Percentiles rank a stretch among this genome's conserved stretches.
phyloP scores from a whole-genome alignment of 1,139 yeast species.

The Suhomyces choctaworum region DNA sequence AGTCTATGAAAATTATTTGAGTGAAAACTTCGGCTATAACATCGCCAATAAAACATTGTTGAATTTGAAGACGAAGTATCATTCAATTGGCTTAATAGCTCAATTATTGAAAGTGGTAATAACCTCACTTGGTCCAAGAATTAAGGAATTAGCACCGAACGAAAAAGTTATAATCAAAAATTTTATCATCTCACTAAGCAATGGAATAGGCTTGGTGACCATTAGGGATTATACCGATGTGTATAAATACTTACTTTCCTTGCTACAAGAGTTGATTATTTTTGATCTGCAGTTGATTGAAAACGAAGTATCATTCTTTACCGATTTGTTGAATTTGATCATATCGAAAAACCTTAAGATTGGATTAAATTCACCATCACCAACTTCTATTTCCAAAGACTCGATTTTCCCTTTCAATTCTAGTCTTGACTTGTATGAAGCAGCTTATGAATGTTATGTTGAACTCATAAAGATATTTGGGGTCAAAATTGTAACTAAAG shows the following conservation, averaged over 20 bases:
- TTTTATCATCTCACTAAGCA: slow-evolving; percentile 31
- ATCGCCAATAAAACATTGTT: slow-evolving; percentile 24
- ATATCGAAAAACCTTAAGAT: slow-evolving; percentile 41
- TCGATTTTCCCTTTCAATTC: slow-evolving; percentile 44
- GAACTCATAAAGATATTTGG: slow-evolving; percentile 45
- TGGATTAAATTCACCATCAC: slow-evolving; percentile 35
- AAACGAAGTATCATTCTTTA: slow-evolving; percentile 33
- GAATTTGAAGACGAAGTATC: slow-evolving; percentile 33
- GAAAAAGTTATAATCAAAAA: slow-evolving; percentile 29
- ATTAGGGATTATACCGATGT: slow-evolving; percentile 31
- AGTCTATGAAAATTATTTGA: slow-evolving; percentile 49
- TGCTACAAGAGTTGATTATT: slow-evolving; percentile 43
- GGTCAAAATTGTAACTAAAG: slow-evolving; percentile 32
- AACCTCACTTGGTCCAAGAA: slow-evolving; percentile 43
- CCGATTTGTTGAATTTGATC: slow-evolving; percentile 32
- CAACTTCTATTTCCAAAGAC: slow-evolving; percentile 38
- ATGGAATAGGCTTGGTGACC: slow-evolving; percentile 36
- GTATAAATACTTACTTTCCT: slow-evolving; percentile 27
- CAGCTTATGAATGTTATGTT: slow-evolving; percentile 42
- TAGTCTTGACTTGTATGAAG: slow-evolving; percentile 35
- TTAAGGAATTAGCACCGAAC: slow-evolving; percentile 25
- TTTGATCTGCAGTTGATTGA: slow-evolving; percentile 40
- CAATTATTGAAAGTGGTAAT: slow-evolving; percentile 32
- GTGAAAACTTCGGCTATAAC: slow-evolving; percentile 49
- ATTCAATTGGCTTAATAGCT: slow-evolving; percentile 26